Percentiles rank a stretch among this genome's conserved stretches.
phyloP scores from a whole-genome alignment of 768 basidiomycete genomes.

The Lactarius psammicola region DNA sequence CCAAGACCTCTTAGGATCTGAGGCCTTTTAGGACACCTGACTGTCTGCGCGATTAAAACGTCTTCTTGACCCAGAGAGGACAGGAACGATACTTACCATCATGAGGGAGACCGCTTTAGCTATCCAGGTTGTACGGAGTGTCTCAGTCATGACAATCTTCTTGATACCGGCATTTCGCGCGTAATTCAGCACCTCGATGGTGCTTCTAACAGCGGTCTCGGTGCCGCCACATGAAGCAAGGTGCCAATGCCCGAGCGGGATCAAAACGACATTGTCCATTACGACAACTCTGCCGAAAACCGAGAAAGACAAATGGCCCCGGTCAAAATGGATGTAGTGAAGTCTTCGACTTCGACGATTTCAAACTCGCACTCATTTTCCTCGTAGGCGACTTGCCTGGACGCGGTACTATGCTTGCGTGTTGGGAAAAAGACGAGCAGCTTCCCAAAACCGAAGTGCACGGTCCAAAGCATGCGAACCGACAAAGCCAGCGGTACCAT shows the following conservation, averaged over 20 bases:
- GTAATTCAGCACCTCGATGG: conserved; percentile 4
- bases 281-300: background rate
- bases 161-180: conserved; percentile 1
- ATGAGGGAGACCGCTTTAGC: background rate
- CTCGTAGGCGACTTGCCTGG: background rate
- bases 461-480: background rate
- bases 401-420: background rate
- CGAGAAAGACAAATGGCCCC: background rate
- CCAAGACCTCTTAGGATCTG: background rate
- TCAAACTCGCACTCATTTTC: conserved; percentile 6
- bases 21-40: background rate
- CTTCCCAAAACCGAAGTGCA: background rate
- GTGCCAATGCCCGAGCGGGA: background rate
- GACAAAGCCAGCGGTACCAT: background rate
- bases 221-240: conserved; percentile 10
- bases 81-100: background rate
- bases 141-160: conserved; percentile 7
- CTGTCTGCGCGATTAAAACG: background rate
- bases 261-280: background rate
- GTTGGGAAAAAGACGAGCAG: background rate
- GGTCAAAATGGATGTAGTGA: conserved; percentile 1
- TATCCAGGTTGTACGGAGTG: background rate
- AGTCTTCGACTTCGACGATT: conserved; percentile 6
- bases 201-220: background rate
- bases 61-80: no score